These are phyloP conservation scores for Sequoia sempervirens DNA, from an alignment of 75 land plant genomes.

Conservation along the genomic window DNA sequence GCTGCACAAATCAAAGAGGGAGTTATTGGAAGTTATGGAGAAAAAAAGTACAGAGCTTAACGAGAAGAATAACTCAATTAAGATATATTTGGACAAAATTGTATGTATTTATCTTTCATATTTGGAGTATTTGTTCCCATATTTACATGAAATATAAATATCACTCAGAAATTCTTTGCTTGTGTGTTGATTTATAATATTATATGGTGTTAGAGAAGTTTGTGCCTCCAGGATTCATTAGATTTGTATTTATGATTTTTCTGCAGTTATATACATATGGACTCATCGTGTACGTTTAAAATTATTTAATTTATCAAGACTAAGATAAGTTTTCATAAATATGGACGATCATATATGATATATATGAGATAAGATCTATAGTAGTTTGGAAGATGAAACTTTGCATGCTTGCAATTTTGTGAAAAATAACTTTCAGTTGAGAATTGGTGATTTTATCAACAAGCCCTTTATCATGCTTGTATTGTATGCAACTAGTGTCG, in stretches of 20 bases:
- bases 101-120: slow-evolving; percentile 32
- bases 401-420: not conserved
- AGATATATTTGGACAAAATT: slow-evolving; percentile 78
- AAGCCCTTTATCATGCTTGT: not conserved
- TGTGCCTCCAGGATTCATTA: not conserved
- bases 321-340: not conserved
- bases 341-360: not conserved
- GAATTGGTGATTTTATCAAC: not conserved
- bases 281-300: not conserved
- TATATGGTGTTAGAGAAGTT: not conserved
- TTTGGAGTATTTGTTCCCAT: not conserved
- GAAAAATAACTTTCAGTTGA: not conserved
- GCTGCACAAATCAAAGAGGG: slow-evolving; percentile 66
- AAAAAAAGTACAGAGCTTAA: slow-evolving; percentile 70
- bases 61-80: slow-evolving; percentile 71
- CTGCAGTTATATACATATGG: not conserved
- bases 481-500: not conserved
- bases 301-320: not conserved
- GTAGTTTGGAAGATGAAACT: not conserved
- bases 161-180: not conserved
- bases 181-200: not conserved
- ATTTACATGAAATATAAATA: not conserved
- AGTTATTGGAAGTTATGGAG: slow-evolving; percentile 71
- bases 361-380: not conserved
- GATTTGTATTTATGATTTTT: not conserved